Percentiles rank a stretch among this genome's conserved stretches.
These are phyloP conservation scores for Phoma sp. DNA, from an alignment of 2,329 filamentous ascomycete genomes.

Conservation along the genomic window DNA sequence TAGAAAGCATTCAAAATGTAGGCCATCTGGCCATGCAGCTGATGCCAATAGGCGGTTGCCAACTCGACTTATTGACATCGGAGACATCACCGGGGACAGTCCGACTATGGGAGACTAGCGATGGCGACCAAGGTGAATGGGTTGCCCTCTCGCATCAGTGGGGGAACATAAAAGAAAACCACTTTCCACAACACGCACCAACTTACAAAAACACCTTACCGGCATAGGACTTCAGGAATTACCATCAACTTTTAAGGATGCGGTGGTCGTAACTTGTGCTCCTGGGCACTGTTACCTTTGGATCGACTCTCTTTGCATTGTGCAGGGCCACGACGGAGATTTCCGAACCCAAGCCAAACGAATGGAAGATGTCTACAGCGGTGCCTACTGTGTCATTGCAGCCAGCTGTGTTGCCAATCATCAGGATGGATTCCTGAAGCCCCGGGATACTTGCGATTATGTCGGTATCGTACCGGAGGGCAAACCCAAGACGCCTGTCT, in stretches of 20 bases:
- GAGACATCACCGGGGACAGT: too few species aligned
- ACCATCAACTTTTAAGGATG: constrained; percentile 31
- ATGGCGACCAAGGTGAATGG: too few species aligned
- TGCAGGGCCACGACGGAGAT: constrained; percentile 32
- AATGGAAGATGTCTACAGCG: constrained; percentile 37
- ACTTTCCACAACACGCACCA: neutral
- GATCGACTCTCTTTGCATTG: constrained; percentile 40
- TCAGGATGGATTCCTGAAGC: constrained; percentile 21
- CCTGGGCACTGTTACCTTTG: constrained; percentile 32
- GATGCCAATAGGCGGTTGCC: too few species aligned
- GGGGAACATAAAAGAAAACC: constrained; percentile 14
- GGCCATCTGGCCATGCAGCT: too few species aligned
- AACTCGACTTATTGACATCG: too few species aligned
- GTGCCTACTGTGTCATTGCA: constrained; percentile 32
- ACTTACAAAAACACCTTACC: neutral
- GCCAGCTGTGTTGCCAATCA: constrained; percentile 23
- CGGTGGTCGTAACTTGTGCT: constrained; percentile 23
- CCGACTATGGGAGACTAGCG: too few species aligned
- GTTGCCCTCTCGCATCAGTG: constrained; percentile 27
- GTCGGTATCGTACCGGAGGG: neutral
- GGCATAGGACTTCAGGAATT: constrained; percentile 9
- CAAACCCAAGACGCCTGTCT: neutral
- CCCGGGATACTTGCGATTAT: neutral
- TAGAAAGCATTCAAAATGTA: too few species aligned
- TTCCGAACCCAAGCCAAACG: constrained; percentile 25